Evolutionary conservation across 352 stramenopile species (phyloP).

Genomic region (Globisporangium viniferum): DNA sequence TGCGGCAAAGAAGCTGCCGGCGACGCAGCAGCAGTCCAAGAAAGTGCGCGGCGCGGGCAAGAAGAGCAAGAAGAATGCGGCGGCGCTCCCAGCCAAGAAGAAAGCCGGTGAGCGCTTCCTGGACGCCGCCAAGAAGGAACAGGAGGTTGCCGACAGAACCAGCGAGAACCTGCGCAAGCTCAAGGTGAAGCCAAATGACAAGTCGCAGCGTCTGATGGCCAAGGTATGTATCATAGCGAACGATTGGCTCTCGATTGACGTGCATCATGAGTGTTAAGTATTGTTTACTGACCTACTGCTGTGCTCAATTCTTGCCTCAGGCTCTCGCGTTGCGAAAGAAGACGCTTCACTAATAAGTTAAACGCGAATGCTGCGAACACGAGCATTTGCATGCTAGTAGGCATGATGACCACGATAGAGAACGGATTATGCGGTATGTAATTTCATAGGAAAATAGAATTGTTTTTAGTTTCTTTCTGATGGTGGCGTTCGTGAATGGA

Average conservation of each 20-base stretch:
- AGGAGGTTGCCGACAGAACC: constrained; percentile 49
- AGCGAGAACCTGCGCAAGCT: constrained; percentile 65
- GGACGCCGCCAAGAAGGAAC: constrained; percentile 47
- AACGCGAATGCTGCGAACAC: constrained; percentile 2
- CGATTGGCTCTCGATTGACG: neutral
- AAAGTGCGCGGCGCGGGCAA: constrained; percentile 11
- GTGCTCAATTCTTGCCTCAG: constrained; percentile 12
- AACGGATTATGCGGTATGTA: constrained; percentile 1
- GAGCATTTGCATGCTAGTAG: neutral
- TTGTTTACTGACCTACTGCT: neutral
- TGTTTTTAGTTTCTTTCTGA: constrained; percentile 8
- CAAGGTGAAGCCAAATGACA: constrained; percentile 43
- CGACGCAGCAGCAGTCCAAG: constrained; percentile 18
- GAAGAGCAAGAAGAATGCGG: constrained; percentile 19
- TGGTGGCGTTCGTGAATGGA: neutral
- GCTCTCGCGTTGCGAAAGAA: constrained; percentile 41
- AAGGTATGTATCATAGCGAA: constrained; percentile 32
- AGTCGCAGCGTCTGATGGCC: constrained; percentile 63
- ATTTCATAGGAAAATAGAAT: constrained; percentile 7
- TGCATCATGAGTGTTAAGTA: neutral
- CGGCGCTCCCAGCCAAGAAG: constrained; percentile 9
- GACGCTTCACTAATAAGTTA: constrained; percentile 37
- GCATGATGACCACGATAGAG: constrained; percentile 4
- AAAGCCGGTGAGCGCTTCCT: constrained; percentile 49
- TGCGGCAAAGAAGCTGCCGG: constrained; percentile 23